These are phyloP conservation scores for Closterium sp. DNA, from an alignment of 139 green algal species.

Conservation along the genomic window DNA sequence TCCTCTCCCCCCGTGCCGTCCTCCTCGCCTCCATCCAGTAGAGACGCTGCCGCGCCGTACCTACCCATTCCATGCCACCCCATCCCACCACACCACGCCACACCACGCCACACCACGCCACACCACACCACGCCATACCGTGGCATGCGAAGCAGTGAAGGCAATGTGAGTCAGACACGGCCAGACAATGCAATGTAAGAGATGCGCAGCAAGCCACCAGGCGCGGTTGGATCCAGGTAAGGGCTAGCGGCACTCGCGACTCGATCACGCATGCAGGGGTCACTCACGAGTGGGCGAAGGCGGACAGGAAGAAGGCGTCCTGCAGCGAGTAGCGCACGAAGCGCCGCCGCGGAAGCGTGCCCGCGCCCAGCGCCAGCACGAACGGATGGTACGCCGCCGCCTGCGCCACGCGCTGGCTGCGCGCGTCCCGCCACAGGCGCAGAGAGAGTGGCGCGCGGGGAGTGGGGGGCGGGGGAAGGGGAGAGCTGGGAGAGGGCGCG, in stretches of 20 bases:
- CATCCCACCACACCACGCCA: too few relatives aligned
- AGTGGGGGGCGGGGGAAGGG: background rate
- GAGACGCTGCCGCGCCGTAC: background rate
- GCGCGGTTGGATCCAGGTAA: too few relatives aligned
- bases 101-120: too few relatives aligned
- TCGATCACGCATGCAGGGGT: too few relatives aligned
- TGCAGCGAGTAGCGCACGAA: background rate
- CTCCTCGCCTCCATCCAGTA: background rate
- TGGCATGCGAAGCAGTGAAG: background rate
- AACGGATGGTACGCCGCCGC: constrained; percentile 4
- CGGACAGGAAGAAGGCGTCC: background rate
- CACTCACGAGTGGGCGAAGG: background rate
- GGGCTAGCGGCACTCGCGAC: too few relatives aligned
- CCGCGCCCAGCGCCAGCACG: constrained; percentile 2
- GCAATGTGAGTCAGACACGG: background rate
- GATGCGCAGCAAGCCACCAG: background rate
- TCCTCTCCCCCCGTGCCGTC: too few relatives aligned
- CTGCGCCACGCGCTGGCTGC: background rate
- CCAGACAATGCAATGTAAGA: background rate
- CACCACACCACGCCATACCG: background rate
- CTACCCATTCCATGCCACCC: background rate
- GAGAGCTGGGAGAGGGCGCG: background rate
- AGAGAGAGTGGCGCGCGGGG: background rate
- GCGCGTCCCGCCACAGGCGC: background rate
- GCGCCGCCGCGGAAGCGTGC: background rate